These are phyloP conservation scores for Amanita polypyramis DNA, from an alignment of 768 basidiomycete species.

Conservation along the genomic window DNA sequence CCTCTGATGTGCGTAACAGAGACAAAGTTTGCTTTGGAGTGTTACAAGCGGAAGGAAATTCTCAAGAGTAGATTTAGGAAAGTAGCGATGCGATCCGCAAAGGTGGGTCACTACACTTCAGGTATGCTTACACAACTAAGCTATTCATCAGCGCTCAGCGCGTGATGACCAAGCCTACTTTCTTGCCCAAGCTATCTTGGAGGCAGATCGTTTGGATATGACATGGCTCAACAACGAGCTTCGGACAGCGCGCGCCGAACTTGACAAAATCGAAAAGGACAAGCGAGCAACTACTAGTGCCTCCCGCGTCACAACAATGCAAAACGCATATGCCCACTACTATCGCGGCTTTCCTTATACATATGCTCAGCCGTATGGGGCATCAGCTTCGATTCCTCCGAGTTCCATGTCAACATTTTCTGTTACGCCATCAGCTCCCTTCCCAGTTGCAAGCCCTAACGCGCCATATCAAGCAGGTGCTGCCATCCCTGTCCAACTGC, in stretches of 20 bases:
- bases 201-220: constrained; percentile 56
- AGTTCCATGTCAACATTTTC: constrained; percentile 25
- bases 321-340: constrained; percentile 32
- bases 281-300: constrained; percentile 42
- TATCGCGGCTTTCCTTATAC: constrained; percentile 58
- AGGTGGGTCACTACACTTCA: constrained; percentile 30
- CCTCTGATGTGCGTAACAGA: constrained; percentile 27
- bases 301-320: constrained; percentile 29
- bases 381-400: constrained; percentile 13
- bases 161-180: constrained; percentile 55
- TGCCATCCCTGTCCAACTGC: constrained; percentile 60
- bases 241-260: constrained; percentile 49
- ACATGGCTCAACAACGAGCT: constrained; percentile 47
- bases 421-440: constrained; percentile 17
- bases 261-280: constrained; percentile 61
- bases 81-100: constrained; percentile 40
- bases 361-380: constrained; percentile 50
- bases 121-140: not conserved
- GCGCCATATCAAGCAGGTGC: constrained; percentile 27
- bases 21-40: constrained; percentile 60
- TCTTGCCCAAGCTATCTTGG: constrained; percentile 53
- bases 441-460: constrained; percentile 20
- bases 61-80: constrained; percentile 51
- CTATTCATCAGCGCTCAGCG: constrained; percentile 37
- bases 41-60: constrained; percentile 43